Conservation (phyloP, 129 eudicot species). For the Centaurea solstitialis region DNA sequence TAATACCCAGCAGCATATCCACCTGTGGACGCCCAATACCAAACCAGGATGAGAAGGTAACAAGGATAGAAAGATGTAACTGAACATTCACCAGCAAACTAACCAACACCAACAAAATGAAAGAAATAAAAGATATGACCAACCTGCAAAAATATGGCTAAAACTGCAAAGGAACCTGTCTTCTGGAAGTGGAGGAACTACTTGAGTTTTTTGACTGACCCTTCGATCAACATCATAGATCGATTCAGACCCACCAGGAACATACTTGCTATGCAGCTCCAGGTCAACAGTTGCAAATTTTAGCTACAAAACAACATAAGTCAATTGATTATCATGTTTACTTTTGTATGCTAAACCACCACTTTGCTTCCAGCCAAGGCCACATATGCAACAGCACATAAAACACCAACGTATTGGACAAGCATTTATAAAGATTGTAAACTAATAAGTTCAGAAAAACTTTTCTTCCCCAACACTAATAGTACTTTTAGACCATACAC, state of each 20-base stretch:
- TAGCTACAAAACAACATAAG: conserved; percentile 45
- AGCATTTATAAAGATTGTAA: background rate
- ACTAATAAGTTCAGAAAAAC: background rate
- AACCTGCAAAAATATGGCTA: conserved; percentile 97
- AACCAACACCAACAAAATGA: background rate
- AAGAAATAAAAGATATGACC: conserved; percentile 3
- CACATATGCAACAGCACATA: background rate
- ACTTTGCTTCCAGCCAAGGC: background rate
- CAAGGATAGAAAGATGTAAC: background rate
- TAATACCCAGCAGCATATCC: conserved; percentile 99
- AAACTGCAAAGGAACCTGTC: conserved; percentile 94
- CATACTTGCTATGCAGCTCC: conserved; percentile 78
- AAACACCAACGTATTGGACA: background rate
- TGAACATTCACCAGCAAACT: background rate
- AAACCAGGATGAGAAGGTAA: background rate
- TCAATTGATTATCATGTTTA: background rate
- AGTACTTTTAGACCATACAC: background rate
- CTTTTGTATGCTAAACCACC: background rate
- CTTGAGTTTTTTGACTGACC: conserved; percentile 66
- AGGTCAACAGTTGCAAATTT: conserved; percentile 77
- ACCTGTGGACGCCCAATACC: conserved; percentile 39
- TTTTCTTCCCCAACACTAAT: background rate
- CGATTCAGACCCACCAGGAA: conserved; percentile 83
- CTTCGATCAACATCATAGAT: conserved; percentile 87
- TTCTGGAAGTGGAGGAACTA: conserved; percentile 83